Evolutionary conservation across 192 early-diverging fungal genomes (phyloP).

Genomic region (Backusella westeae): DNA sequence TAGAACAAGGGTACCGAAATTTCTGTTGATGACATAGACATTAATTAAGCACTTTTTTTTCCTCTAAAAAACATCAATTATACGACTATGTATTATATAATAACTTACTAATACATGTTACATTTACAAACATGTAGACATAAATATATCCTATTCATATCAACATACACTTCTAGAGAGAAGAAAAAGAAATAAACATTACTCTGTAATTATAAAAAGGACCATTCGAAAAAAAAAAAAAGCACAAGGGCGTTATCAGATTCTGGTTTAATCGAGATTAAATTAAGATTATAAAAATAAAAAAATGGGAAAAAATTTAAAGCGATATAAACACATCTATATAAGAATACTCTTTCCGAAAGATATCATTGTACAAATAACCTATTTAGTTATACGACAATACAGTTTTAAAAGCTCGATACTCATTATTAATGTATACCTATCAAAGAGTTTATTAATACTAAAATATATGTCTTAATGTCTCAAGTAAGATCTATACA

Average conservation of each 20-base stretch:
- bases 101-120: no score
- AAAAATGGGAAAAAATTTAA: not conserved
- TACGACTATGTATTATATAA: no score
- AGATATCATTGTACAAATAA: not conserved
- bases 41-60: not conserved
- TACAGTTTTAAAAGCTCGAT: not conserved
- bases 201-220: not conserved
- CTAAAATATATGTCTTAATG: no score
- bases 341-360: not conserved
- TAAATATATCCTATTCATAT: no score
- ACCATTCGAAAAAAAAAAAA: not conserved
- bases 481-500: no score
- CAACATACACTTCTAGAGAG: no score
- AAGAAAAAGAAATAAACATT: no score
- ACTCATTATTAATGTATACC: not conserved
- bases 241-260: not conserved
- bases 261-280: not conserved
- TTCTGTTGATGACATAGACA: not conserved
- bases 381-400: not conserved
- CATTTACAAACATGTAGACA: no score
- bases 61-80: not conserved
- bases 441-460: no score
- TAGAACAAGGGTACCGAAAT: not conserved
- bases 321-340: not conserved
- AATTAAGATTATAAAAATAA: not conserved